Conservation (phyloP, 176 grass and related monocot genomes). For the Eleusine indica region DNA sequence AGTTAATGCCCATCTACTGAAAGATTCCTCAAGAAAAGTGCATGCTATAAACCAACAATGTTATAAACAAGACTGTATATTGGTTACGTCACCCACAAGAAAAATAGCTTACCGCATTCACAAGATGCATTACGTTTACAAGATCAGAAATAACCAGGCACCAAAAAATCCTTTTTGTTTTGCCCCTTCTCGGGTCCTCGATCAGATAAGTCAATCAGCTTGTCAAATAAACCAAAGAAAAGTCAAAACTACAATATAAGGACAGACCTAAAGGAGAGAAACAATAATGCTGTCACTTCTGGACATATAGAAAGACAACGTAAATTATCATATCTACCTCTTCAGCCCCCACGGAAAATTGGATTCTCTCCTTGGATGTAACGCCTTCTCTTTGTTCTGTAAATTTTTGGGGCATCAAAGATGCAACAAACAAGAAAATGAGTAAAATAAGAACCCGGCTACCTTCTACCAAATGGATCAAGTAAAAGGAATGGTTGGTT, state of each 20-base stretch:
- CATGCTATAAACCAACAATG: neutral
- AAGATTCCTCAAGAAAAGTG: neutral
- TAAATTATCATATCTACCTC: conserved; percentile 31
- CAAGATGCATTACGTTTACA: conserved; percentile 4
- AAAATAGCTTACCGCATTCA: conserved; percentile 35
- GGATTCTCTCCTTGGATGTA: neutral
- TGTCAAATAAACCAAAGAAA: neutral
- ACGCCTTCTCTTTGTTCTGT: neutral
- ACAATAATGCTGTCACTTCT: neutral
- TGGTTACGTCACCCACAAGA: neutral
- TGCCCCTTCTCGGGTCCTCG: neutral
- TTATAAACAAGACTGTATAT: neutral
- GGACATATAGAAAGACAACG: neutral
- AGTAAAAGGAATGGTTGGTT: conserved; percentile 23
- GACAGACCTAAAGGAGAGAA: neutral
- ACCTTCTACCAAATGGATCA: neutral
- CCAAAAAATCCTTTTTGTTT: neutral
- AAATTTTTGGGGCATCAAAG: neutral
- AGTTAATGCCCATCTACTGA: neutral
- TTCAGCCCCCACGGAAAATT: neutral
- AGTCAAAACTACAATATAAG: neutral
- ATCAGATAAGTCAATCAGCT: neutral
- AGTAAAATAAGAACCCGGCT: neutral
- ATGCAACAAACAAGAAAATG: neutral
- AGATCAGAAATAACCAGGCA: neutral